Evolutionary conservation across 768 basidiomycete species (phyloP).

Genomic region (Saitozyma podzolica): DNA sequence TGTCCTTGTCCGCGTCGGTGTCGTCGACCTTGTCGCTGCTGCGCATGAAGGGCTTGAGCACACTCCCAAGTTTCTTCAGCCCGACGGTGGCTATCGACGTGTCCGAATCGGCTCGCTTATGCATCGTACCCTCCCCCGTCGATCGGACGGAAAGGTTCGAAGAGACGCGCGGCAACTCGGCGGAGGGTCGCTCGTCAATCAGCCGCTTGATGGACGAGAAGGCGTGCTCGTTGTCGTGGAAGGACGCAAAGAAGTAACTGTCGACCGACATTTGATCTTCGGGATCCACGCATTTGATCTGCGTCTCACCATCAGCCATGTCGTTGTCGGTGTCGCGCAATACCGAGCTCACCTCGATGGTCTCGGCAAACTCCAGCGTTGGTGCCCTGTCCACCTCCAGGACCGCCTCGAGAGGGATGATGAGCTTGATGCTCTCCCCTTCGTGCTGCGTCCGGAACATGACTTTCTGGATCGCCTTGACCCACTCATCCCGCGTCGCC

Average conservation of each 20-base stretch:
- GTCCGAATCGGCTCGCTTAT: background rate
- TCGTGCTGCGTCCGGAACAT: conserved; percentile 96
- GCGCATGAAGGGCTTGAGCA: conserved; percentile 30
- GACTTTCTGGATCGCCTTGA: conserved; percentile 86
- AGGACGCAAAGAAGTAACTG: conserved; percentile 90
- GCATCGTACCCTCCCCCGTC: conserved; percentile 1
- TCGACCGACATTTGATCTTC: conserved; percentile 69
- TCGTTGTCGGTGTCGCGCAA: background rate
- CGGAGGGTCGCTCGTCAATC: conserved; percentile 57
- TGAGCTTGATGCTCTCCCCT: conserved; percentile 95
- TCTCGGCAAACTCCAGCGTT: conserved; percentile 93
- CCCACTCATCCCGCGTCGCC: conserved; percentile 62
- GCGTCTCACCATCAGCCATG: background rate
- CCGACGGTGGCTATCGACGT: background rate
- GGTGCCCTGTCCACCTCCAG: conserved; percentile 83
- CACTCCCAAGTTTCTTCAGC: conserved; percentile 31
- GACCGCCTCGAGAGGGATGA: conserved; percentile 87
- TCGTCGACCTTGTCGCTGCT: conserved; percentile 10
- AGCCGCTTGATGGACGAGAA: conserved; percentile 78
- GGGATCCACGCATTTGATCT: conserved; percentile 69
- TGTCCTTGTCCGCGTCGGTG: conserved; percentile 3
- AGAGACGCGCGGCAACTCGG: conserved; percentile 30
- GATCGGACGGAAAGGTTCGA: conserved; percentile 20
- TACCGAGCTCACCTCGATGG: conserved; percentile 65
- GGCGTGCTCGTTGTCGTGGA: conserved; percentile 73